Conservation (phyloP, 1,284 basidiomycete species). For the Neotropicomus parvogracilis region DNA sequence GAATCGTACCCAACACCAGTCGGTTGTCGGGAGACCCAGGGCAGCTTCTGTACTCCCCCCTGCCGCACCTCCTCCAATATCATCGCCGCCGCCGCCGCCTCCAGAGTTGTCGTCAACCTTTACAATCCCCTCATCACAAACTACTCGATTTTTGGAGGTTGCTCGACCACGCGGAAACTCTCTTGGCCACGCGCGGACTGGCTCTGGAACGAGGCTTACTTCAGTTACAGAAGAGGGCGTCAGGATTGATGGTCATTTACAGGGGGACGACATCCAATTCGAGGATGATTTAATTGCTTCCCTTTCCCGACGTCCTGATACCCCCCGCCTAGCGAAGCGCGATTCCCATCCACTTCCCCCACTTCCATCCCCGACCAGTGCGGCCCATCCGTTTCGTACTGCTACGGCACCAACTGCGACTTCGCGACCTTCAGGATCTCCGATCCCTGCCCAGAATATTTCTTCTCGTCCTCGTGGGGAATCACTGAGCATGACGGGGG, state of each 20-base stretch:
- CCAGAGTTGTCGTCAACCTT: slow-evolving; percentile 32
- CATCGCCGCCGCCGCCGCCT: slow-evolving; percentile 62
- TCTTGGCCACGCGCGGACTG: slow-evolving; percentile 49
- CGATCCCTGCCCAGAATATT: slow-evolving; percentile 38
- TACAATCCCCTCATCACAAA: slow-evolving; percentile 28
- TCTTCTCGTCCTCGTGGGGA: slow-evolving; percentile 48
- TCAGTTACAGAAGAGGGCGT: slow-evolving; percentile 61
- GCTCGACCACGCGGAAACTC: slow-evolving; percentile 47
- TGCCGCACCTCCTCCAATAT: slow-evolving; percentile 58
- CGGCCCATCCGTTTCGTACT: slow-evolving; percentile 30
- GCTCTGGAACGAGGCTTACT: slow-evolving; percentile 54
- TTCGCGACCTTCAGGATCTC: slow-evolving; percentile 42
- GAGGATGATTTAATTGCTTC: slow-evolving; percentile 33
- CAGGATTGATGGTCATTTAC: slow-evolving; percentile 33
- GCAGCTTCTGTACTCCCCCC: slow-evolving; percentile 62
- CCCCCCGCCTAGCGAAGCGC: slow-evolving; percentile 39
- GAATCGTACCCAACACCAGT: slow-evolving; percentile 29
- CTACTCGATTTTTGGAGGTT: slow-evolving; percentile 36
- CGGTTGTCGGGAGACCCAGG: slow-evolving; percentile 41
- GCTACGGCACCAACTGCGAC: slow-evolving; percentile 33
- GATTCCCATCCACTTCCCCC: slow-evolving; percentile 67
- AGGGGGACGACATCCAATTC: slow-evolving; percentile 23
- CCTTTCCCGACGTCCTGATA: slow-evolving; percentile 34
- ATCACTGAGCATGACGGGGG: slow-evolving; percentile 26
- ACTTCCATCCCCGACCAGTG: slow-evolving; percentile 47